Evolutionary conservation across 179 eudicot species (phyloP).

Genomic region (Silene coronaria): DNA sequence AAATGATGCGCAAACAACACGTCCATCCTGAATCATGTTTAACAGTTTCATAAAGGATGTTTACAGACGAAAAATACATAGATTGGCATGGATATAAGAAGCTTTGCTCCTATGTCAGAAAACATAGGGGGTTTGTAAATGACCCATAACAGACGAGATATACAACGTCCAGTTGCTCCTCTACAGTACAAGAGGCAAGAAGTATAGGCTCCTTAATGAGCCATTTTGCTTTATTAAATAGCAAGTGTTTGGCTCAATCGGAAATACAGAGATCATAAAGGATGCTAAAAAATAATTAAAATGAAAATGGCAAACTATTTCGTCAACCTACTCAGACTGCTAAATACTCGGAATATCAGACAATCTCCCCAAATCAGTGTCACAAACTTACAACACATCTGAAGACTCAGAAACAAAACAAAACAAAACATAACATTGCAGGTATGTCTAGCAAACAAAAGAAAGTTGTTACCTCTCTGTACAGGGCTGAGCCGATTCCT

Average conservation of each 20-base stretch:
- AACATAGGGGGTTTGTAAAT: no score
- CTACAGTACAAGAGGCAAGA: neutral
- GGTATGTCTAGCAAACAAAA: neutral
- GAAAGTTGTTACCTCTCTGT: constrained; percentile 50
- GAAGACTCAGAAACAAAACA: neutral
- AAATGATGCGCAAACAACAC: constrained; percentile 54
- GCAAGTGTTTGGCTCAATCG: neutral
- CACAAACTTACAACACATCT: neutral
- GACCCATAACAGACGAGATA: no score
- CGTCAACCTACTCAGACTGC: no score
- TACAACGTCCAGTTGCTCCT: no score
- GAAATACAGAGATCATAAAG: no score
- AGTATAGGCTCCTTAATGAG: neutral
- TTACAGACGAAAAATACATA: neutral
- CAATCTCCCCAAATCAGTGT: neutral
- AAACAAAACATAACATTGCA: neutral
- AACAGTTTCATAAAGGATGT: neutral
- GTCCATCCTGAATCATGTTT: constrained; percentile 48
- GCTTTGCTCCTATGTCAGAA: no score
- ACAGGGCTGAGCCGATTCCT: constrained; percentile 60
- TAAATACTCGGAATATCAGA: no score
- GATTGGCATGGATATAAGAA: neutral
- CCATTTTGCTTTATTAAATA: neutral
- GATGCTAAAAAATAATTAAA: no score
- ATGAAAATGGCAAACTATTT: no score